Evolutionary conservation across 768 basidiomycete genomes (phyloP).

Genomic region (Cubamyces sp.): DNA sequence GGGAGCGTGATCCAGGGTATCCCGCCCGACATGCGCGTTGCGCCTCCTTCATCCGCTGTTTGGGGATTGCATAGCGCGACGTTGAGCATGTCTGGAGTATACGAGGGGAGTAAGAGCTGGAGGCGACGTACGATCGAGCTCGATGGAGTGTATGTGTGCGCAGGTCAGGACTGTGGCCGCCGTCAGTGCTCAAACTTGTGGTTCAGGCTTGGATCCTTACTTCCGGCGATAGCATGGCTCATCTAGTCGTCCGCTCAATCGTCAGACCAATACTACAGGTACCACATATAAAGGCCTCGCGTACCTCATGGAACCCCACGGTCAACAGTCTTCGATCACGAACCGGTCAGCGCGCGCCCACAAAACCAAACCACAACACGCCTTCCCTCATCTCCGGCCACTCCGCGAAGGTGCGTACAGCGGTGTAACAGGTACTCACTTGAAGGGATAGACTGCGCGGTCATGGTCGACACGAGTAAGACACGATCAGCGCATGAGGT

Average conservation of each 20-base stretch:
- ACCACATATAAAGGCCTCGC: slow-evolving; percentile 5
- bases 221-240: slow-evolving; percentile 82
- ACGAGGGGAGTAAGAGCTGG: neutral
- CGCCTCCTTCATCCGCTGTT: slow-evolving; percentile 85
- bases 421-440: slow-evolving; percentile 54
- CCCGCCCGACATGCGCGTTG: slow-evolving; percentile 86
- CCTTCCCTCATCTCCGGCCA: neutral
- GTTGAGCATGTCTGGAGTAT: neutral
- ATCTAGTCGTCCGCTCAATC: slow-evolving; percentile 49
- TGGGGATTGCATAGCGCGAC: neutral
- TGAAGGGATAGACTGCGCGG: slow-evolving; percentile 85
- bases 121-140: slow-evolving; percentile 75
- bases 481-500: neutral
- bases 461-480: neutral
- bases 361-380: neutral
- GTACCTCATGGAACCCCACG: slow-evolving; percentile 87
- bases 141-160: slow-evolving; percentile 82
- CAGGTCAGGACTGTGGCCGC: slow-evolving; percentile 63
- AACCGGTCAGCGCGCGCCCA: slow-evolving; percentile 4
- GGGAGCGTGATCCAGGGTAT: slow-evolving; percentile 81
- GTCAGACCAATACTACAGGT: too few relatives aligned
- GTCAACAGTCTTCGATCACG: slow-evolving; percentile 63
- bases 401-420: too few relatives aligned
- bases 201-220: slow-evolving; percentile 19
- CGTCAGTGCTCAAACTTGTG: neutral